A percentile compares a stretch with the other conserved stretches of the same genome.
Conservation (phyloP, 129 eudicot species). For the Chrysanthemum makinoi region DNA sequence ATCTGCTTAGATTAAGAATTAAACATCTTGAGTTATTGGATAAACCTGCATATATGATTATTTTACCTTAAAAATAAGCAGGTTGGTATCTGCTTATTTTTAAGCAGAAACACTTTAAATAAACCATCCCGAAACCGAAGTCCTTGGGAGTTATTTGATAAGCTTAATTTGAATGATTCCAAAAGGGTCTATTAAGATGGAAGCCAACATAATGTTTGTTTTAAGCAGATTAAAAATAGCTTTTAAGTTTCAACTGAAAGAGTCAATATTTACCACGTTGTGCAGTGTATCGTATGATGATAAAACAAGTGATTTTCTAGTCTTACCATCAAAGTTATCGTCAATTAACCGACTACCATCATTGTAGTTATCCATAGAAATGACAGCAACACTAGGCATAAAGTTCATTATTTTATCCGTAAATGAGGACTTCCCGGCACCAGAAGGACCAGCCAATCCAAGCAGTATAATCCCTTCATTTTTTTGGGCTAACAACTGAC, state of each 20-base stretch:
- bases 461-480: constrained; percentile 73
- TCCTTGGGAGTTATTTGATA: too few relatives aligned
- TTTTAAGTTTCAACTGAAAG: background rate
- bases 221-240: background rate
- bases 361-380: constrained; percentile 89
- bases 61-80: too few relatives aligned
- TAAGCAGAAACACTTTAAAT: too few relatives aligned
- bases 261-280: background rate
- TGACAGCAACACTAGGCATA: constrained; percentile 88
- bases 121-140: too few relatives aligned
- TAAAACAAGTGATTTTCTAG: background rate
- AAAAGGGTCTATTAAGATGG: too few relatives aligned
- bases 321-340: constrained; percentile 81
- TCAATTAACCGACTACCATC: constrained; percentile 77
- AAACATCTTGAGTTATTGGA: too few relatives aligned
- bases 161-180: too few relatives aligned
- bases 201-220: background rate
- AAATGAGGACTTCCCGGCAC: constrained; percentile 86
- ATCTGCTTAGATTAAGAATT: too few relatives aligned
- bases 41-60: too few relatives aligned
- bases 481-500: constrained; percentile 74
- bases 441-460: constrained; percentile 96
- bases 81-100: too few relatives aligned
- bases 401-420: constrained; percentile 74
- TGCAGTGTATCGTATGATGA: background rate